Conservation (phyloP, 1,284 basidiomycete species). For the Trichosporon asahii region DNA sequence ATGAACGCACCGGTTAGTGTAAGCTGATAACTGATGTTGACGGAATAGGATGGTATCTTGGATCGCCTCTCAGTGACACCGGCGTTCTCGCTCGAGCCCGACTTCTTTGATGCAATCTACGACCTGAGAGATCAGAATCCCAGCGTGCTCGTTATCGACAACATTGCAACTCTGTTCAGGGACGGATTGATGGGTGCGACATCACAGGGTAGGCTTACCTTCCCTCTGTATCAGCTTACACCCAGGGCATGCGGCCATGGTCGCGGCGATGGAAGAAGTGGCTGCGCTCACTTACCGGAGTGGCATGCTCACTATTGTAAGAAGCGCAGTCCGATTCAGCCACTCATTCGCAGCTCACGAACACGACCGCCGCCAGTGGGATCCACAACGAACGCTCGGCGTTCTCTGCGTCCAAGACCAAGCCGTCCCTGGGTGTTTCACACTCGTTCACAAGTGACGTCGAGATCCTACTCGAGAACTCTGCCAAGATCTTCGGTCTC, state of each 20-base stretch:
- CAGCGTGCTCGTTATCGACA: slow-evolving; percentile 40
- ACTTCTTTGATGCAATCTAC: slow-evolving; percentile 30
- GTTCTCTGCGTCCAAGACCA: slow-evolving; percentile 44
- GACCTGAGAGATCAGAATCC: slow-evolving; percentile 7
- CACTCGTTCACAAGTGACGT: slow-evolving; percentile 43
- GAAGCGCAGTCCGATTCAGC: not conserved
- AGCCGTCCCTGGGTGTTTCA: slow-evolving; percentile 43
- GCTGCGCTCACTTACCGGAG: slow-evolving; percentile 32
- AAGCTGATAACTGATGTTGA: not conserved
- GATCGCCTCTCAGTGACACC: slow-evolving; percentile 35
- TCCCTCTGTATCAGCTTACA: slow-evolving; percentile 9
- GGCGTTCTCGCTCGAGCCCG: slow-evolving; percentile 42
- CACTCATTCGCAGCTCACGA: slow-evolving; percentile 34
- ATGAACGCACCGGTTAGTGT: not conserved
- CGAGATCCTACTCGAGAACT: slow-evolving; percentile 46
- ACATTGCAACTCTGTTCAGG: slow-evolving; percentile 40
- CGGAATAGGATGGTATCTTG: slow-evolving; percentile 24
- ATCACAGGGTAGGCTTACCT: slow-evolving; percentile 34
- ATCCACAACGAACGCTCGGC: slow-evolving; percentile 40
- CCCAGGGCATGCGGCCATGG: slow-evolving; percentile 47
- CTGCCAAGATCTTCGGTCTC: slow-evolving; percentile 44
- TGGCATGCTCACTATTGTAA: slow-evolving; percentile 34
- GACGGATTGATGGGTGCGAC: slow-evolving; percentile 39
- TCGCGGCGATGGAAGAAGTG: slow-evolving; percentile 45
- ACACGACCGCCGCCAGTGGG: slow-evolving; percentile 32